Conservation (phyloP, 176 grass and related monocot species). For the Phoenix roebelenii region DNA sequence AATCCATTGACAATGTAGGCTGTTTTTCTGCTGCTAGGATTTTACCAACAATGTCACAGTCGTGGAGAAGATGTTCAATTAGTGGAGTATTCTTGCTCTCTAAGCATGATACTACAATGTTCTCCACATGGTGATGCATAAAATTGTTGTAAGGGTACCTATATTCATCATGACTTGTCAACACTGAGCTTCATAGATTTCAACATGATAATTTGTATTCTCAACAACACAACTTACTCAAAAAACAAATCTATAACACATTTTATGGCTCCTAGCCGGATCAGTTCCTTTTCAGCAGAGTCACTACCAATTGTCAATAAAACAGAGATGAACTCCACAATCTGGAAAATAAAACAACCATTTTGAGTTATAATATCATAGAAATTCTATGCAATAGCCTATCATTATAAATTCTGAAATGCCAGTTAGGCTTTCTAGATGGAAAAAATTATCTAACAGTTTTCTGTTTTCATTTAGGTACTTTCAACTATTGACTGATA, state of each 20-base stretch:
- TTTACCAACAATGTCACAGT: constrained; percentile 80
- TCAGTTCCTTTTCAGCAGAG: constrained; percentile 84
- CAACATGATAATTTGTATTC: too few species aligned
- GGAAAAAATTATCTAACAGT: too few species aligned
- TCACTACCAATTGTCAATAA: constrained; percentile 86
- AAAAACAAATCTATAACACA: constrained; percentile 76
- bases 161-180: constrained; percentile 25
- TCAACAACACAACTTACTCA: constrained; percentile 45
- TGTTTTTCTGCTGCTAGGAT: constrained; percentile 73
- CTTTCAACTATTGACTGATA: too few species aligned
- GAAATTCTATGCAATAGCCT: background rate
- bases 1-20: constrained; percentile 56
- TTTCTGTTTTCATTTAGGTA: too few species aligned
- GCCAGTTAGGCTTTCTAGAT: too few species aligned
- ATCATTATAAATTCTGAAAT: too few species aligned
- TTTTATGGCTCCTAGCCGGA: constrained; percentile 69
- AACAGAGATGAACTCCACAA: constrained; percentile 96
- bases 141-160: constrained; percentile 98
- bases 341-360: constrained; percentile 36
- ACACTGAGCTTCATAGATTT: too few species aligned
- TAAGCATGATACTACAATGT: constrained; percentile 81
- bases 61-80: constrained; percentile 79
- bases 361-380: constrained; percentile 9
- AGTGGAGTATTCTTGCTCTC: constrained; percentile 69
- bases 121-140: constrained; percentile 94